Percentiles rank a stretch among this genome's conserved stretches.
Evolutionary conservation across 2,329 filamentous ascomycete species (phyloP).

Genomic region (Xylaria sp.): DNA sequence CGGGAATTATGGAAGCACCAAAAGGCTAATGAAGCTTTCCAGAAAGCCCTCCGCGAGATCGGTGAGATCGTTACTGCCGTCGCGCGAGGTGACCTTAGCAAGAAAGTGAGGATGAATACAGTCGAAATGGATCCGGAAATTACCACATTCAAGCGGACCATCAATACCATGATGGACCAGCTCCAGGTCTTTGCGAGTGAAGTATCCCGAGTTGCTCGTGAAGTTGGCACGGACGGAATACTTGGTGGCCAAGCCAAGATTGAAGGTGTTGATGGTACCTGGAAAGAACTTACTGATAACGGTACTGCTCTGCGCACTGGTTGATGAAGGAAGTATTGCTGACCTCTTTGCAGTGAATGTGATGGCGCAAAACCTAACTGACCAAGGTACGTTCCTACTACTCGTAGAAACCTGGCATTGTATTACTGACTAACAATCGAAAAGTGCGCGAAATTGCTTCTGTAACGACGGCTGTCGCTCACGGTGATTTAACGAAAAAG

Average conservation of each 20-base stretch:
- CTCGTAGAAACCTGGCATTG: background rate
- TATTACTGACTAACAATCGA: constrained; percentile 21
- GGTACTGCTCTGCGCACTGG: constrained; percentile 56
- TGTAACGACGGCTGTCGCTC: constrained; percentile 84
- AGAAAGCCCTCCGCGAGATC: constrained; percentile 95
- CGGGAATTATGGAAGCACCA: constrained; percentile 96
- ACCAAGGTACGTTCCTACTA: constrained; percentile 66
- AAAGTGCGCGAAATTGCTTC: constrained; percentile 84
- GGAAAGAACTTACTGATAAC: constrained; percentile 95
- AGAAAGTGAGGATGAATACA: constrained; percentile 95
- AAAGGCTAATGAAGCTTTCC: constrained; percentile 98
- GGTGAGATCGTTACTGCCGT: constrained; percentile 97
- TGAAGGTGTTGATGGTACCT: constrained; percentile 93
- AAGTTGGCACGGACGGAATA: constrained; percentile 95
- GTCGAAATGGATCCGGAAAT: constrained; percentile 99
- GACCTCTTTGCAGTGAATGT: constrained; percentile 71
- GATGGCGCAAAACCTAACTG: constrained; percentile 84
- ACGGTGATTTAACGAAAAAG: constrained; percentile 85
- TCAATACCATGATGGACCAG: constrained; percentile 99
- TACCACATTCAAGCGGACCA: constrained; percentile 95
- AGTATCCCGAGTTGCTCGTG: constrained; percentile 91
- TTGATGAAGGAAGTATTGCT: constrained; percentile 39
- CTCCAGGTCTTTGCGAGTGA: constrained; percentile 96
- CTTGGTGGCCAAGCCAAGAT: constrained; percentile 94
- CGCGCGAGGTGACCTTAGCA: constrained; percentile 92